Evolutionary conservation across 2,329 filamentous ascomycete genomes (phyloP).

Genomic region (Chalaropsis ovoidea): DNA sequence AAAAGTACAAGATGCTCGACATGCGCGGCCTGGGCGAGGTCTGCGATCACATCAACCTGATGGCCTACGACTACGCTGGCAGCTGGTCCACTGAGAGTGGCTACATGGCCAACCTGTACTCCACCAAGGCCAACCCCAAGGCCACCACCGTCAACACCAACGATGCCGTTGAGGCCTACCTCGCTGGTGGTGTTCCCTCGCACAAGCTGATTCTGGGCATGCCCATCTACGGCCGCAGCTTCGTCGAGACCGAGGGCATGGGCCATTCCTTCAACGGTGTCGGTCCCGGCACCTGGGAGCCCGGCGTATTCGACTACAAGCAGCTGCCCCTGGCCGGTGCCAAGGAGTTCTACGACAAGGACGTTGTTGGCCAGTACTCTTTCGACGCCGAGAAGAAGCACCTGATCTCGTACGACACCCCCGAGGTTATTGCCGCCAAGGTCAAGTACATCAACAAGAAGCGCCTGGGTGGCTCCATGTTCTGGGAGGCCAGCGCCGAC

Average conservation of each 20-base stretch:
- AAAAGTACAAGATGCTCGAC: slow-evolving; percentile 40
- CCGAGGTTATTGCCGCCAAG: slow-evolving; percentile 51
- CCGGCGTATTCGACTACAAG: slow-evolving; percentile 73
- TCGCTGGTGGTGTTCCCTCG: slow-evolving; percentile 49
- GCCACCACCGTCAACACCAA: slow-evolving; percentile 61
- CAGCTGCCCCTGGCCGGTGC: slow-evolving; percentile 55
- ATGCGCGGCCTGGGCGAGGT: slow-evolving; percentile 39
- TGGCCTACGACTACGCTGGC: slow-evolving; percentile 66
- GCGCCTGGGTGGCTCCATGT: slow-evolving; percentile 68
- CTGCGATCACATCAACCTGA: slow-evolving; percentile 51
- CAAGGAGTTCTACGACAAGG: slow-evolving; percentile 46
- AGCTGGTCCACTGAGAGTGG: slow-evolving; percentile 54
- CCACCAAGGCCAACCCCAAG: slow-evolving; percentile 43
- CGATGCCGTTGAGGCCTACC: slow-evolving; percentile 55
- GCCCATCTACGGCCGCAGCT: slow-evolving; percentile 69
- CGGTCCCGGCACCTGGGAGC: slow-evolving; percentile 61
- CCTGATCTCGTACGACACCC: slow-evolving; percentile 64
- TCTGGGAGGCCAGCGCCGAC: slow-evolving; percentile 72
- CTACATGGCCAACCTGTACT: slow-evolving; percentile 63
- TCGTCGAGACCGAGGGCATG: slow-evolving; percentile 50
- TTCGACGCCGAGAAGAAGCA: slow-evolving; percentile 52
- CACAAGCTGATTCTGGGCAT: slow-evolving; percentile 66
- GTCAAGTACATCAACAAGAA: slow-evolving; percentile 52
- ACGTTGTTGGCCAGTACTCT: slow-evolving; percentile 56
- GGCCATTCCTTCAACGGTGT: slow-evolving; percentile 53